phyloP scores from a whole-genome alignment of 1,284 basidiomycete species.

The Pyrrhoderma lamaoense region DNA sequence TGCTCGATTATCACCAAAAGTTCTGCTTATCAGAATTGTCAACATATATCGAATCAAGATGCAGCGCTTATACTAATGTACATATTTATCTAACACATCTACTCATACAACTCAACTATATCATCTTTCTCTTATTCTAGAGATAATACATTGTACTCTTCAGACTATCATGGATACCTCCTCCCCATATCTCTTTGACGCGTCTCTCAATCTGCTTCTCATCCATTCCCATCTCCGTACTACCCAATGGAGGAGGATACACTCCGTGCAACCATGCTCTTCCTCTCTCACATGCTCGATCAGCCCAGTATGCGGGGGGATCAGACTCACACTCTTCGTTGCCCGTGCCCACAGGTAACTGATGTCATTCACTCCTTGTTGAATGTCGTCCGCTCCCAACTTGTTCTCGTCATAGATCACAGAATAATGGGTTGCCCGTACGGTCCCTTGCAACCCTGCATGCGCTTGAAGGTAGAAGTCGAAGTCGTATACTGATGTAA shows the following conservation, averaged over 20 bases:
- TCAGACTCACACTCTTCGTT: slow-evolving; percentile 67
- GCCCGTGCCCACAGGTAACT: slow-evolving; percentile 69
- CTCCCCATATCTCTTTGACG: background rate
- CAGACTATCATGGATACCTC: slow-evolving; percentile 2
- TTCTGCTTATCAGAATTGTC: too few relatives aligned
- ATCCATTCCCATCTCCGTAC: slow-evolving; percentile 24
- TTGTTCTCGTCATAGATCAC: slow-evolving; percentile 66
- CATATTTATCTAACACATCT: too few relatives aligned
- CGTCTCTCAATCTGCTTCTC: slow-evolving; percentile 1
- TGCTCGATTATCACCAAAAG: too few relatives aligned
- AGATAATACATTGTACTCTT: slow-evolving; percentile 12
- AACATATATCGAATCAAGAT: too few relatives aligned
- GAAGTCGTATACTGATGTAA: slow-evolving; percentile 62
- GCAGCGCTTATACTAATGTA: too few relatives aligned
- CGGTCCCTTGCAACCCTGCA: slow-evolving; percentile 56
- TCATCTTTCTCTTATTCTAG: too few relatives aligned
- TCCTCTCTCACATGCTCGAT: slow-evolving; percentile 25
- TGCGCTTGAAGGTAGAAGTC: slow-evolving; percentile 79
- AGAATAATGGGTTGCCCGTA: slow-evolving; percentile 64
- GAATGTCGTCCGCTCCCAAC: slow-evolving; percentile 57
- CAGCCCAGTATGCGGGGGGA: slow-evolving; percentile 60
- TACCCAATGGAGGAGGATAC: slow-evolving; percentile 19
- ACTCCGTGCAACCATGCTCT: slow-evolving; percentile 23
- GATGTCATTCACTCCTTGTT: slow-evolving; percentile 54
- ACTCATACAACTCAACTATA: too few relatives aligned